A percentile compares a stretch with the other conserved stretches of the same genome.
Conservation (phyloP, 805 yeast genomes). For the Nakazawaea ernobii region DNA sequence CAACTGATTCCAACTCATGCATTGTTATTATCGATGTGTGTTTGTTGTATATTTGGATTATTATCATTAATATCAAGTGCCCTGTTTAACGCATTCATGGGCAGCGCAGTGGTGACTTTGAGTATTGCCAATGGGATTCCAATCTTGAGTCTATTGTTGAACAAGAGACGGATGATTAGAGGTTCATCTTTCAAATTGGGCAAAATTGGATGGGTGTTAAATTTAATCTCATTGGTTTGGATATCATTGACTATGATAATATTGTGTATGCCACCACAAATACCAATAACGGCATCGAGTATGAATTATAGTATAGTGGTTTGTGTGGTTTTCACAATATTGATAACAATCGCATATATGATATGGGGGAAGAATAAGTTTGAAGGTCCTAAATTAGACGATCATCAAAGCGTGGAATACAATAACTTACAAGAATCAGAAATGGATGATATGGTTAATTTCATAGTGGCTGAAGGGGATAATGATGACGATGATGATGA, state of each 20-base stretch:
- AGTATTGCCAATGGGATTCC: slow-evolving; percentile 78
- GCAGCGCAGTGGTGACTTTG: slow-evolving; percentile 71
- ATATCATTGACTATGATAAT: slow-evolving; percentile 50
- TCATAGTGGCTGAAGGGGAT: slow-evolving; percentile 1
- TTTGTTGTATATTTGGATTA: slow-evolving; percentile 54
- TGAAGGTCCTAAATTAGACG: slow-evolving; percentile 55
- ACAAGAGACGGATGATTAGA: slow-evolving; percentile 53
- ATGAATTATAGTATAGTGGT: slow-evolving; percentile 70
- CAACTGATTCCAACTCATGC: slow-evolving; percentile 69
- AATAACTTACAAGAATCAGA: background rate
- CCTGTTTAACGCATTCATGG: slow-evolving; percentile 80
- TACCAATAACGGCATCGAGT: slow-evolving; percentile 40
- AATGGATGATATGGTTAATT: background rate
- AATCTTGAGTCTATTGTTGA: slow-evolving; percentile 52
- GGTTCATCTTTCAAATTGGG: slow-evolving; percentile 66
- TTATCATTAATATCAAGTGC: slow-evolving; percentile 65
- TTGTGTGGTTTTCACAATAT: slow-evolving; percentile 39
- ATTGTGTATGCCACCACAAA: slow-evolving; percentile 66
- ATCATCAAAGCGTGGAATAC: background rate
- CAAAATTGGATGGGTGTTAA: slow-evolving; percentile 59
- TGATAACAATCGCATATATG: slow-evolving; percentile 44
- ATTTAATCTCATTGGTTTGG: slow-evolving; percentile 56
- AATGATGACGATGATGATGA: background rate
- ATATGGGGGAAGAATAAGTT: slow-evolving; percentile 60
- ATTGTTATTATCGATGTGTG: slow-evolving; percentile 54